Base-by-base conservation (phyloP, 257 asterid species). In the Apocynum venetum region DNA sequence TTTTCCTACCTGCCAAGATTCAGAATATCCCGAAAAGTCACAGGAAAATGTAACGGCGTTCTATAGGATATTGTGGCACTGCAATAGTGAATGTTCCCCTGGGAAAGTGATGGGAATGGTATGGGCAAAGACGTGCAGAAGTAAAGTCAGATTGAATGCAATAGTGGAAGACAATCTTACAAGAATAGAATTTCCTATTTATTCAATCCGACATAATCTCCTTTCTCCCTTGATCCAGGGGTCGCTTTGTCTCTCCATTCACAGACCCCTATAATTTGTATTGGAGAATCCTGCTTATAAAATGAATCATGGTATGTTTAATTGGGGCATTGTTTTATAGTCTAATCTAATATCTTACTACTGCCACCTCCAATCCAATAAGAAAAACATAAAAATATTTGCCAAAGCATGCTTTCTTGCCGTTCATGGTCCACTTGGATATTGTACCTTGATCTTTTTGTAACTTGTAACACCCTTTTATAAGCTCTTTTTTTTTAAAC, bases 91-190 rank as follows among this genome's bases (percentile, higher is more conserved):
- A 51, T 35, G 44, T 51, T 40, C 47, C n/a, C 44, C 46, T 36
- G 14, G 64, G 76, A 72, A 51, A 72, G 48, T 52, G 48, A 52
- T 51, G 49, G 60, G 38, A 25, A n/a, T 41, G 36, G 76, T 17
- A 49, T 13, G 64, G 64, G 47, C 14, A 25, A 35, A 72, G 64
- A 35, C 61, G 49, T 35, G 38, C 17, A 41, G 44, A 40, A 4
- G 10, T 41, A 36, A 15, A 74, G 25, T 25, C 44, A 14, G 12
- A 20, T 52, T 43, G 55, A n/a, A 36, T 41, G 67, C 49, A 60
- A 20, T 59, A 74, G 78, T 59, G 70, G 78, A 74, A 59, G 70
- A 64, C 70, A 64, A 64, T 36, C 69, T 38, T 74, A 70, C 57
- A 59, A 57, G 15, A 59, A n/a, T 57, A 38, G 12, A 55, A 53